Evolutionary conservation across 2,329 filamentous ascomycete genomes (phyloP).

Genomic region (Cladosporium sp.): DNA sequence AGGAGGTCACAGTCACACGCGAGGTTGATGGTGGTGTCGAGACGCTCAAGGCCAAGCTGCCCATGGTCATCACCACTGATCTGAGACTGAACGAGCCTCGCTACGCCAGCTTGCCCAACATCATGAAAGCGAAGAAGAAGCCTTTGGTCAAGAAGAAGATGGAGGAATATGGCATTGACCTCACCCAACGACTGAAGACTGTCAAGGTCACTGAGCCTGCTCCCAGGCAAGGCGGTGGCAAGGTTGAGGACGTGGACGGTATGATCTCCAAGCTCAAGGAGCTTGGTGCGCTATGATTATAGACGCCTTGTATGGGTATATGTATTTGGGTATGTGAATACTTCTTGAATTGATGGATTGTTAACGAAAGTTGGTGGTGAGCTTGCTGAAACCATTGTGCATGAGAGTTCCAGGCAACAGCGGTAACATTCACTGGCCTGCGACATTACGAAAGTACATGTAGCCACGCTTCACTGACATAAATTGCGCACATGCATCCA

Average conservation of each 20-base stretch:
- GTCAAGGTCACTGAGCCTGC: slow-evolving; percentile 87
- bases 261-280: slow-evolving; percentile 93
- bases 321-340: slow-evolving; percentile 8
- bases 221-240: slow-evolving; percentile 83
- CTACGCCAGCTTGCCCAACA: slow-evolving; percentile 93
- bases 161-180: slow-evolving; percentile 74
- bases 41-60: slow-evolving; percentile 79
- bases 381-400: not conserved
- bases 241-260: slow-evolving; percentile 97
- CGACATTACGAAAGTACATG: not conserved
- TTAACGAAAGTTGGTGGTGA: not conserved
- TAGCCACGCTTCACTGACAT: not conserved
- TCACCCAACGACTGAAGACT: slow-evolving; percentile 74
- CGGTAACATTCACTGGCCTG: not conserved
- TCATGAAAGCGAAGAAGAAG: slow-evolving; percentile 99
- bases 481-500: not conserved
- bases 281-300: slow-evolving; percentile 70
- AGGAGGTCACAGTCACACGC: slow-evolving; percentile 70
- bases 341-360: not conserved
- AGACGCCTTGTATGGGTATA: slow-evolving; percentile 7
- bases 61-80: slow-evolving; percentile 93
- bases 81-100: slow-evolving; percentile 89
- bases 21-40: slow-evolving; percentile 96
- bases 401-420: not conserved
- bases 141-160: slow-evolving; percentile 87